Base-by-base conservation (phyloP, 1,139 yeast species). In the Suhomyces choctaworum region DNA sequence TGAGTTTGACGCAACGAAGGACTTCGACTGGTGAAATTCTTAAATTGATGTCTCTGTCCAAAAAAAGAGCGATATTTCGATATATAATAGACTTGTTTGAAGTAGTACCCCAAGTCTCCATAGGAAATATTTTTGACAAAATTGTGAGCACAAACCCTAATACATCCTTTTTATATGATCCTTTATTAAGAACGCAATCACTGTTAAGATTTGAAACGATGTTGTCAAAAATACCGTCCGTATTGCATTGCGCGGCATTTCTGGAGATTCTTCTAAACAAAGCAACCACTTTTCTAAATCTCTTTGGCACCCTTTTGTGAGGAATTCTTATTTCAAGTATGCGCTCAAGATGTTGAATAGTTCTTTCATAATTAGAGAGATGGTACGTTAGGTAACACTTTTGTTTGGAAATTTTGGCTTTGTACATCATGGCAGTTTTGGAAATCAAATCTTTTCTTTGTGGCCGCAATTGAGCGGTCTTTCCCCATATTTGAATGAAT, bases 91-190 rank as follows among this genome's bases (percentile, higher is more conserved):
- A 39, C 51, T 74, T 73, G 49, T 86, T 87, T 5, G 47, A 41
- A 2, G 42, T 42, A 1, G 76, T 56, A 0, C 96, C 96, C 65
- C 83, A 75, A 2, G 75, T 46, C 7, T 62, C 66, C 2, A 52
- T 27, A 0, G 92, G 88, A 21, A 84, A 59, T 0, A 82, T 40
- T 34, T 66, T 70, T 7, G 72, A 74, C 4, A 76, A 38, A 0
- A 77, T 40, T 1, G 64, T 50, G 2, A 70, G 46, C 1, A 75
- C 50, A 43, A 77, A 73, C 29, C 50, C 56, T 0, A 68, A 46
- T 0, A 82, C 77, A 0, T 42, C 29, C 9, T 46, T 41, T 16
- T 54, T 46, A 2, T 54, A 39, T n/a, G n/a, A n/a, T n/a, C n/a
- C n/a, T n/a, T n/a, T n/a, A n/a, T n/a, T n/a, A n/a, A n/a, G n/a